phyloP scores from a whole-genome alignment of 1,284 basidiomycete genomes.

The Puccinia polysora region DNA sequence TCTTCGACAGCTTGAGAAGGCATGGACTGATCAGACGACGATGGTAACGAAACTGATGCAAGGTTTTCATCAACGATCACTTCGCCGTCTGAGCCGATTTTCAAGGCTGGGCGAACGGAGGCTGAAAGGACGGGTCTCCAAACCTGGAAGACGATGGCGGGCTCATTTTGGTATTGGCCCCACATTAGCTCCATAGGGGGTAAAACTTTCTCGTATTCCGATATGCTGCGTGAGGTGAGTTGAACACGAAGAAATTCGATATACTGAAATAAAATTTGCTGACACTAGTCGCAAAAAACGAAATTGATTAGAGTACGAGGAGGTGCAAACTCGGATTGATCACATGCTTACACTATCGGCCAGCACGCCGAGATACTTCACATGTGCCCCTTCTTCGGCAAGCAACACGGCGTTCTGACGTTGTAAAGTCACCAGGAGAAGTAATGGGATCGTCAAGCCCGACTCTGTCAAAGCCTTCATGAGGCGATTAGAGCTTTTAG shows the following conservation, averaged over 20 bases:
- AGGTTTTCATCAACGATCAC: constrained; percentile 42
- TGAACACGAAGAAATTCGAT: constrained; percentile 56
- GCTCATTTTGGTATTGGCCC: constrained; percentile 68
- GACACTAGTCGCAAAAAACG: constrained; percentile 51
- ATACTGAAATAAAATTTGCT: constrained; percentile 59
- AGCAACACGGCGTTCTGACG: constrained; percentile 72
- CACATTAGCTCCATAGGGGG: constrained; percentile 70
- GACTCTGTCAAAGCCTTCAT: constrained; percentile 68
- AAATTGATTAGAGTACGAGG: constrained; percentile 1
- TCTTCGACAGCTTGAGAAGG: not conserved
- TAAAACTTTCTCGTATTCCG: constrained; percentile 53
- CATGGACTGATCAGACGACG: constrained; percentile 57
- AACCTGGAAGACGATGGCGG: constrained; percentile 84
- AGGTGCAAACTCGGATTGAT: not conserved
- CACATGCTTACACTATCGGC: constrained; percentile 67
- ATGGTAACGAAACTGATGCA: not conserved
- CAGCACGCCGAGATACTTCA: constrained; percentile 76
- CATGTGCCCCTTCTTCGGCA: constrained; percentile 62
- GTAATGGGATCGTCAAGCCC: constrained; percentile 69
- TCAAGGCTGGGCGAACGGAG: constrained; percentile 55
- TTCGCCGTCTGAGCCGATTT: constrained; percentile 41
- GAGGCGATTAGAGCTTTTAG: constrained; percentile 58
- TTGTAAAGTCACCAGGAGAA: constrained; percentile 82
- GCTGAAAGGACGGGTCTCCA: constrained; percentile 72
- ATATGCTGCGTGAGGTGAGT: constrained; percentile 49